phyloP scores from a whole-genome alignment of 2,329 filamentous ascomycete genomes.

The Ophiostoma tasmaniense region DNA sequence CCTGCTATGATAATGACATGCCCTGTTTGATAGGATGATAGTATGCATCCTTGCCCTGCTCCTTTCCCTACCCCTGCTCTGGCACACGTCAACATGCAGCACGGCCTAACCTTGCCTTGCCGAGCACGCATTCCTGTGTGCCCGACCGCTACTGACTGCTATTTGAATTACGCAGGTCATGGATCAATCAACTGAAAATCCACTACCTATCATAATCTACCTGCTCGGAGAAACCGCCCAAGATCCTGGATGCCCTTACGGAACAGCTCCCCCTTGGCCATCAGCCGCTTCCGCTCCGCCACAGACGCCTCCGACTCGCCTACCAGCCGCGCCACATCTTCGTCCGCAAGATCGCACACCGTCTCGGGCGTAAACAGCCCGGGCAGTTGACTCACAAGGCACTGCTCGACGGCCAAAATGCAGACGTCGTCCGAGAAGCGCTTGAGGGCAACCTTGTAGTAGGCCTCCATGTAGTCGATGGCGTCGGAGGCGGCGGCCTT shows the following conservation, averaged over 20 bases:
- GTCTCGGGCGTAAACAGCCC: not conserved
- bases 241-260: not conserved
- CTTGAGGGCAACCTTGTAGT: not conserved
- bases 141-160: not conserved
- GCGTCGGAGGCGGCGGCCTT: not conserved
- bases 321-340: not conserved
- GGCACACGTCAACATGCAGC: slow-evolving; percentile 5
- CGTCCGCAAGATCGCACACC: not conserved
- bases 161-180: not conserved
- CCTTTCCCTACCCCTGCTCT: not conserved
- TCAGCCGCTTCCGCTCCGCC: not conserved
- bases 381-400: not conserved
- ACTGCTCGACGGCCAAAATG: not conserved
- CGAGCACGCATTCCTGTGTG: not conserved
- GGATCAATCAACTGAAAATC: not conserved
- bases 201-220: too few relatives aligned
- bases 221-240: not conserved
- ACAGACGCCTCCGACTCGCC: not conserved
- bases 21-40: not conserved
- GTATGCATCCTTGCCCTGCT: not conserved
- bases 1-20: not conserved
- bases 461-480: not conserved
- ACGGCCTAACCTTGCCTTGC: not conserved
- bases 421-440: not conserved
- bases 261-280: not conserved